These are phyloP conservation scores for Russula emetica DNA, from an alignment of 768 basidiomycete genomes.

Conservation along the genomic window DNA sequence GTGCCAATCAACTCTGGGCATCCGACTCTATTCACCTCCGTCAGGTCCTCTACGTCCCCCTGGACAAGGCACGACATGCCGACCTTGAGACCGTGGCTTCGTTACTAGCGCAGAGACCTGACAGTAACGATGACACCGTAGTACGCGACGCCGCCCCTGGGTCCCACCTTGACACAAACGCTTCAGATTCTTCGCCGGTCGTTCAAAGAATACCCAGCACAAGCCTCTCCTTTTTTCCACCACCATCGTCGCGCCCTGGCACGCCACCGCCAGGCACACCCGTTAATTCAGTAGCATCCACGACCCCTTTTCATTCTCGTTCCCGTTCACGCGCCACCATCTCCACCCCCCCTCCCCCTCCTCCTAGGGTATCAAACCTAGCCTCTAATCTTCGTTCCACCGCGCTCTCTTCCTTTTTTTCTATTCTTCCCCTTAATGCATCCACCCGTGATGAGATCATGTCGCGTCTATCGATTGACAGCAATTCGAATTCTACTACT, in stretches of 20 bases:
- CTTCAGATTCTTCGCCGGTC: conserved; percentile 21
- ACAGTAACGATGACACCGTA: not conserved
- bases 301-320: not conserved
- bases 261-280: not conserved
- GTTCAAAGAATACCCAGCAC: conserved; percentile 34
- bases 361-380: conserved; percentile 8
- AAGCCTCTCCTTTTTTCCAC: conserved; percentile 36
- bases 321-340: conserved; percentile 2
- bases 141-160: too few relatives aligned
- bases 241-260: conserved; percentile 17
- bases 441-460: conserved; percentile 27
- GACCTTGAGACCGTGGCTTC: conserved; percentile 33
- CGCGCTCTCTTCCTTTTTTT: conserved; percentile 26
- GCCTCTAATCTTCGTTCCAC: conserved; percentile 13
- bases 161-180: not conserved
- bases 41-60: conserved; percentile 73
- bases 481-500: conserved; percentile 20
- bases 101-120: conserved; percentile 22
- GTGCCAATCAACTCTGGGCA: conserved; percentile 90
- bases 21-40: conserved; percentile 90
- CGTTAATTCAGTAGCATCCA: not conserved
- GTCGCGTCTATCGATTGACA: conserved; percentile 28
- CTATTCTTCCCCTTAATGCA: conserved; percentile 24
- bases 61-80: conserved; percentile 52
- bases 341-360: too few relatives aligned